These are phyloP conservation scores for Blastomyces emzantsi DNA, from an alignment of 2,329 filamentous ascomycete genomes.

Conservation along the genomic window DNA sequence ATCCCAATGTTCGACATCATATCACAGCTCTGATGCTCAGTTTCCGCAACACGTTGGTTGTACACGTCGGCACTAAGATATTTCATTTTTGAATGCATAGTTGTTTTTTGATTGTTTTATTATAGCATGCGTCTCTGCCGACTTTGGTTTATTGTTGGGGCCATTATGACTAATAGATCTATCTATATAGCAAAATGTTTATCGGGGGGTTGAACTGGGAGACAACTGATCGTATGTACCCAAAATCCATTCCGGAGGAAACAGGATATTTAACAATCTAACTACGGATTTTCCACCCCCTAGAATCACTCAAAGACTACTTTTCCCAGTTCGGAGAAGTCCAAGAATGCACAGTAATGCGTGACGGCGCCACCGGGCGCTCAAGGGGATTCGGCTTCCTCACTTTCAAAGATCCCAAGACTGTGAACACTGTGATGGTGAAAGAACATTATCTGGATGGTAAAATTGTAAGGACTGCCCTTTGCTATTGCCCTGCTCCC, in stretches of 20 bases:
- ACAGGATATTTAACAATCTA: not conserved
- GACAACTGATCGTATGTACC: slow-evolving; percentile 82
- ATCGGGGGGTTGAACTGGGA: slow-evolving; percentile 99
- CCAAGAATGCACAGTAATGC: slow-evolving; percentile 98
- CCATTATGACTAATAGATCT: slow-evolving; percentile 25
- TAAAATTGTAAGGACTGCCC: slow-evolving; percentile 65
- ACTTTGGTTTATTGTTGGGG: not conserved
- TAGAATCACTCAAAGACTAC: slow-evolving; percentile 93
- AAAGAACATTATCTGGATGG: slow-evolving; percentile 98
- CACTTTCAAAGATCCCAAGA: slow-evolving; percentile 95
- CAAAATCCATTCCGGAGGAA: slow-evolving; percentile 7
- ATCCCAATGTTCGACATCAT: not conserved
- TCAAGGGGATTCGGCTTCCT: slow-evolving; percentile 96
- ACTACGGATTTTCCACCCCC: slow-evolving; percentile 8
- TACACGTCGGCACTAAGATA: not conserved
- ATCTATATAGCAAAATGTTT: slow-evolving; percentile 82
- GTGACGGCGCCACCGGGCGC: slow-evolving; percentile 84
- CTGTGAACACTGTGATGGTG: slow-evolving; percentile 98
- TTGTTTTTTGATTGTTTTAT: slow-evolving; percentile 6
- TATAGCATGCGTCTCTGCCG: not conserved
- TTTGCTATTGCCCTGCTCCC: not conserved
- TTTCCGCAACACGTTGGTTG: slow-evolving; percentile 1
- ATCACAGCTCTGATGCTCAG: not conserved
- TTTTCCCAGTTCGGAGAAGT: slow-evolving; percentile 98
- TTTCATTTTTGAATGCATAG: slow-evolving; percentile 11